These are phyloP conservation scores for Casuarina glauca DNA, from an alignment of 306 rosid genomes.

Conservation along the genomic window DNA sequence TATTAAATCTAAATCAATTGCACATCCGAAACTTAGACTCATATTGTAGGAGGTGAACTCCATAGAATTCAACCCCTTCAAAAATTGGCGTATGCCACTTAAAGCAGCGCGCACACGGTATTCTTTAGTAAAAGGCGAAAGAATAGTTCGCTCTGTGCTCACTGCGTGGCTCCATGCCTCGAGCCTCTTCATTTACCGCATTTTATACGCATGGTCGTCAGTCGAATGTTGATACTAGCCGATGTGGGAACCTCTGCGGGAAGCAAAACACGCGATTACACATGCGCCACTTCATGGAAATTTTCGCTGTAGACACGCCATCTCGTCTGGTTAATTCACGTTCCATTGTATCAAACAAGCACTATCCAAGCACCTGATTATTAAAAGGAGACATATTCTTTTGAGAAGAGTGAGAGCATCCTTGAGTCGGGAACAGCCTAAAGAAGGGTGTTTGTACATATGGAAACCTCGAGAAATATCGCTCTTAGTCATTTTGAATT, in stretches of 20 bases:
- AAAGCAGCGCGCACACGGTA: constrained; percentile 1
- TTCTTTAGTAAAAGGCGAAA: constrained; percentile 31
- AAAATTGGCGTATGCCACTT: constrained; percentile 14
- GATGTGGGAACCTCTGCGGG: neutral
- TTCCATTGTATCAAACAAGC: too few relatives aligned
- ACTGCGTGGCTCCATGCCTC: neutral
- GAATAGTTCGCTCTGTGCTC: constrained; percentile 26
- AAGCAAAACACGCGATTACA: neutral
- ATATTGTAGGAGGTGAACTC: neutral
- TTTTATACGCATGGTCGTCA: neutral
- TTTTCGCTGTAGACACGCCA: too few relatives aligned
- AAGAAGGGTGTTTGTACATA: too few relatives aligned
- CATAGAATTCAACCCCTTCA: neutral
- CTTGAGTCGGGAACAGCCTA: too few relatives aligned
- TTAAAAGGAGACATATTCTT: too few relatives aligned
- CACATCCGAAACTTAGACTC: neutral
- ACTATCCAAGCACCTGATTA: too few relatives aligned
- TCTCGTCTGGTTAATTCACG: too few relatives aligned
- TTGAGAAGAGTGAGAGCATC: too few relatives aligned
- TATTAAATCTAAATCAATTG: too few relatives aligned
- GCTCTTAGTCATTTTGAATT: too few relatives aligned
- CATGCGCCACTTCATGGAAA: neutral
- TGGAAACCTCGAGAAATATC: too few relatives aligned
- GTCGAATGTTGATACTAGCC: neutral
- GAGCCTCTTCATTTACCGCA: neutral